phyloP scores from a whole-genome alignment of 2,329 filamentous ascomycete species.

The Coleophoma crateriformis region DNA sequence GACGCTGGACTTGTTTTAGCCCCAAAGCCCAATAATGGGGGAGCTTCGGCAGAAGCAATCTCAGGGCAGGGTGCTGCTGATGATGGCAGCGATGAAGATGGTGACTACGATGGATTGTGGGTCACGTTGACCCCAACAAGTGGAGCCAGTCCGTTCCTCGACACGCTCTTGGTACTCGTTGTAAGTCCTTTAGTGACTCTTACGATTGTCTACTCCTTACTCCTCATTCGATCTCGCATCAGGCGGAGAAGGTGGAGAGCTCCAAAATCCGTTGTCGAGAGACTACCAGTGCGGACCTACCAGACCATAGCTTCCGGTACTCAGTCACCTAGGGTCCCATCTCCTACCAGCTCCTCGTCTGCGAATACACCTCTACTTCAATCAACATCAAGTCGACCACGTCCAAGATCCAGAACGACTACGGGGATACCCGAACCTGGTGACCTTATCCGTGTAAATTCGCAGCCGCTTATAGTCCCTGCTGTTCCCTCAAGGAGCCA shows the following conservation, averaged over 20 bases:
- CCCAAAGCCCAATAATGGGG: constrained; percentile 14
- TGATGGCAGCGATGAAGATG: constrained; percentile 26
- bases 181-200: constrained; percentile 89
- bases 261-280: constrained; percentile 94
- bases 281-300: constrained; percentile 91
- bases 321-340: constrained; percentile 53
- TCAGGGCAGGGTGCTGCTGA: constrained; percentile 2
- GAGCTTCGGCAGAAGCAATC: constrained; percentile 13
- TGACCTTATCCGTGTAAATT: constrained; percentile 37
- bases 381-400: constrained; percentile 42
- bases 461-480: constrained; percentile 25
- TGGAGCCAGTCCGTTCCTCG: constrained; percentile 88
- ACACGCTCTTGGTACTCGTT: constrained; percentile 93
- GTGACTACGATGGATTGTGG: constrained; percentile 76
- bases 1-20: constrained; percentile 28
- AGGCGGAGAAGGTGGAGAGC: constrained; percentile 88
- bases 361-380: constrained; percentile 78
- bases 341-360: constrained; percentile 54
- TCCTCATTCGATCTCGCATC: constrained; percentile 83
- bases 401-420: constrained; percentile 61
- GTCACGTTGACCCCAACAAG: constrained; percentile 92
- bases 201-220: constrained; percentile 84
- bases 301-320: constrained; percentile 71
- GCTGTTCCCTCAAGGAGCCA: constrained; percentile 11
- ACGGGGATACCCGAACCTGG: constrained; percentile 51